Base-by-base conservation (phyloP, 2,329 filamentous ascomycete genomes). In the Fusarium oxysporum region DNA sequence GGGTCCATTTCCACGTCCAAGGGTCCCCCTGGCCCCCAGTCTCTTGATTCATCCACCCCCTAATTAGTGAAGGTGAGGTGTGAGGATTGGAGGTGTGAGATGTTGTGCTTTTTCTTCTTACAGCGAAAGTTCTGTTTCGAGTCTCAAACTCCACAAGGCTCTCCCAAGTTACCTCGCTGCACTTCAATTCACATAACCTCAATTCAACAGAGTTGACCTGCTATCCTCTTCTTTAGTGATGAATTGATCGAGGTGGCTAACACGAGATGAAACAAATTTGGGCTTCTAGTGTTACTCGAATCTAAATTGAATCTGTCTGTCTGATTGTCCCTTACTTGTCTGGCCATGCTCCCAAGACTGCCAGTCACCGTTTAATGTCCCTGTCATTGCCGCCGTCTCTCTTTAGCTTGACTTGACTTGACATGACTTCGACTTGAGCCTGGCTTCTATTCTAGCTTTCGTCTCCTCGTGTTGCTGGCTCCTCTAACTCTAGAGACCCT, bases 321-420 rank as follows among this genome's bases (percentile, higher is more conserved):
- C 44, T 40, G 40, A 54, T 43, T 47, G 28, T 59, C 25, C 25
- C 33, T 59, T 28, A 28, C 41, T 58, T 30, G 66, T 61, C 68
- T 61, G 56, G 67, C 62, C 62, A 75, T 75, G 68, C 68, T 62
- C 50, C 65, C 58, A 61, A 70, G 60, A 67, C 71, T 60, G 50
- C 38, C 50, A 37, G 50, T 74, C 50, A 35, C 50, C 19, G 48
- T 68, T 68, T 40, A 57, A 61, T 68, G 41, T 57, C 38, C 41
- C 66, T 65, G 72, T 62, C 67, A 61, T 77, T 76, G 75, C 75
- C 75, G 73, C 73, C 71, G 65, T 77, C 68, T 65, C 65, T 48
- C 62, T 69, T 56, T 76, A 76, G 70, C 64, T 67, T 69, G 50
- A 35, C 47, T 10, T 66, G 65, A 66, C 66, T 64, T 57, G 60